These are phyloP conservation scores for Salinomyces thailandicus DNA, from an alignment of 2,329 filamentous ascomycete species.

Conservation along the genomic window DNA sequence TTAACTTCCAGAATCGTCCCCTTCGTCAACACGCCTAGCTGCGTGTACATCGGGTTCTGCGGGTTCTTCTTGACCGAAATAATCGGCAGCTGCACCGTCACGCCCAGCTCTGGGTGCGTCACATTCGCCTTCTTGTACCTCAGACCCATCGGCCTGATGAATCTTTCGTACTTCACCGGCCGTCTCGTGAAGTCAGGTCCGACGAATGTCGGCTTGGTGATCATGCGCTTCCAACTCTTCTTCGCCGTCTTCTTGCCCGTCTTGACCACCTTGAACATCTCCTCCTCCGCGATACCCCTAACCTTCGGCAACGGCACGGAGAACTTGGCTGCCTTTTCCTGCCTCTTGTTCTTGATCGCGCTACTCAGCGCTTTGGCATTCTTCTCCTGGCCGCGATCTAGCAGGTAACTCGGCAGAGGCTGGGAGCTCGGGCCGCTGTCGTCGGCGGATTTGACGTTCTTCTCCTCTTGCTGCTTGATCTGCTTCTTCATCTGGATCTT, in stretches of 20 bases:
- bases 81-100: slow-evolving; percentile 69
- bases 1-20: slow-evolving; percentile 86
- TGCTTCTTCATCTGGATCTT: slow-evolving; percentile 97
- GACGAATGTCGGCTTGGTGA: slow-evolving; percentile 72
- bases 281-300: slow-evolving; percentile 83
- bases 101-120: slow-evolving; percentile 65
- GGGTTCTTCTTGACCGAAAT: slow-evolving; percentile 70
- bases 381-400: slow-evolving; percentile 65
- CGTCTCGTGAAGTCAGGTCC: slow-evolving; percentile 80
- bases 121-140: slow-evolving; percentile 66
- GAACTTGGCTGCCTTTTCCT: slow-evolving; percentile 90
- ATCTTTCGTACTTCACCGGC: slow-evolving; percentile 51
- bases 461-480: slow-evolving; percentile 90
- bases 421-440: slow-evolving; percentile 68
- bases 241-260: slow-evolving; percentile 90
- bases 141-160: slow-evolving; percentile 62
- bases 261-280: slow-evolving; percentile 95
- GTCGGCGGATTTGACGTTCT: slow-evolving; percentile 79
- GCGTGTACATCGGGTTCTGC: slow-evolving; percentile 82
- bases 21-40: slow-evolving; percentile 80
- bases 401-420: slow-evolving; percentile 82
- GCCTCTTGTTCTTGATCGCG: slow-evolving; percentile 91
- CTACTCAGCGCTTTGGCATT: slow-evolving; percentile 66
- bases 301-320: slow-evolving; percentile 89
- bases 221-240: slow-evolving; percentile 67